Base-by-base conservation (phyloP, 108 stramenopile species). In the Cyclotella cryptica region DNA sequence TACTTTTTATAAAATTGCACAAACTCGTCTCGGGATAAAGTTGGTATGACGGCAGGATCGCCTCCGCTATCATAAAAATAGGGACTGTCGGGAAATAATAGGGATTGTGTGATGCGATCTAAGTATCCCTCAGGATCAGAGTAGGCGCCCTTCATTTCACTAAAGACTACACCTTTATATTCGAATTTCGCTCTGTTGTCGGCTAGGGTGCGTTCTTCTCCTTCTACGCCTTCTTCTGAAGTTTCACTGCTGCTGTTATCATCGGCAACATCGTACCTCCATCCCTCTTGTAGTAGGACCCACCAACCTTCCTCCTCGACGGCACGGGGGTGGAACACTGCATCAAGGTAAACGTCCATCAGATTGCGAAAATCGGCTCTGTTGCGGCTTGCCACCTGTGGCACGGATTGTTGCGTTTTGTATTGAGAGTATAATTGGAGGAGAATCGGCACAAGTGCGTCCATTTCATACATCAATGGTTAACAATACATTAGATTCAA, bases 61-160 rank as follows among this genome's bases (percentile, higher is more conserved):
- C 98, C 98, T 10, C 97, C 96, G 39, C 84, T 80, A 80, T 94
- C 94, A 21, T 81, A 87, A 27, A 67, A 74, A 72, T 98, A 98
- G 1, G 90, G 72, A 77, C 89, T 97, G 67, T 94, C 93, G 6
- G 96, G 88, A 77, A 98, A 98, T 2, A 98, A 82, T 2, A 92
- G 75, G 42, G 85, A 71, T 71, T 97, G 92, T 22, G 89, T 74
- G 12, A 88, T 84, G 29, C 93, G 81, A 52, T 85, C 73, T 60
- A 95, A 74, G 22, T 92, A 81, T 17, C 76, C 84, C 77, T 97
- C 93, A 19, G 97, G 95, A 68, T 90, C 78, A 43, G 89, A 89
- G 62, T 97, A 96, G 3, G 92, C 96, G 3, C 94, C 97, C 70
- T 96, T 97, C 93, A 97, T 96, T 73, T 97, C 92, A 75, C 89